A percentile compares a stretch with the other conserved stretches of the same genome.
Evolutionary conservation across 2,329 filamentous ascomycete species (phyloP).

Genomic region (Sporothrix brasiliensis): DNA sequence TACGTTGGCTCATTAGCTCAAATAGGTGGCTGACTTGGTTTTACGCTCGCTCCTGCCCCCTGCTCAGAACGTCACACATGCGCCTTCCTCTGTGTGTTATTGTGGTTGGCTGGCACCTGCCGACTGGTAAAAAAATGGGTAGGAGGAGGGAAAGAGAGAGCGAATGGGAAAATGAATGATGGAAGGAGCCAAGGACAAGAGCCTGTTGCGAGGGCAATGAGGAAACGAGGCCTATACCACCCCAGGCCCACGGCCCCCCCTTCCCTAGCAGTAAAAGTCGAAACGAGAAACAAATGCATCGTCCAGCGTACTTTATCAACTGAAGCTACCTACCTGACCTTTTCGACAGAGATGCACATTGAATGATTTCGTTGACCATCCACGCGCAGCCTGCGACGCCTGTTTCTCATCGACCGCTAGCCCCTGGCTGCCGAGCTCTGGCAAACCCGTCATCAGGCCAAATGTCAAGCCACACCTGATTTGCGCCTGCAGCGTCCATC

Average conservation of each 20-base stretch:
- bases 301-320: neutral
- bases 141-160: neutral
- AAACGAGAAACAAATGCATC: neutral
- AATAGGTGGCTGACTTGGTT: conserved; percentile 3
- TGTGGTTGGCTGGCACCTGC: neutral
- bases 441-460: conserved; percentile 2
- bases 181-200: conserved; percentile 22
- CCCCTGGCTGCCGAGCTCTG: neutral
- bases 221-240: neutral
- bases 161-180: neutral
- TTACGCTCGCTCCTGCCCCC: conserved; percentile 9
- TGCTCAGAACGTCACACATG: neutral
- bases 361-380: neutral
- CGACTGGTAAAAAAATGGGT: neutral
- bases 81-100: neutral
- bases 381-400: neutral
- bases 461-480: conserved; percentile 22
- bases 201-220: conserved; percentile 7
- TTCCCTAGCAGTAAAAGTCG: conserved; percentile 21
- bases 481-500: conserved; percentile 17
- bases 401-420: neutral
- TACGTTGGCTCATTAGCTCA: neutral
- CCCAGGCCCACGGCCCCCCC: neutral
- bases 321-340: neutral
- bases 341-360: neutral